Percentiles rank a stretch among this genome's conserved stretches.
Evolutionary conservation across 805 yeast species (phyloP).

Genomic region (Yarrowia bubula): DNA sequence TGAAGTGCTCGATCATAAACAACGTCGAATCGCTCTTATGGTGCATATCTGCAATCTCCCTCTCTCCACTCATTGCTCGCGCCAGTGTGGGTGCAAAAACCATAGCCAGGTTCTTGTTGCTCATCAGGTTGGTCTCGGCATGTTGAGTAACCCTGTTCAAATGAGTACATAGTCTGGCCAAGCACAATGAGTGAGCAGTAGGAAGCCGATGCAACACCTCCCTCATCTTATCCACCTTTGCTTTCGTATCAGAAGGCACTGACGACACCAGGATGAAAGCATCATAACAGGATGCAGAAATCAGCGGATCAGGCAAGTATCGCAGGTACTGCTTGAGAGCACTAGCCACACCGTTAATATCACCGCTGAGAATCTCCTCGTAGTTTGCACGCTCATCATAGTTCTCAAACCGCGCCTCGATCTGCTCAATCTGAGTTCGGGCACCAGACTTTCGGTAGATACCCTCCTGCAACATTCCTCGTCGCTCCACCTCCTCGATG

Average conservation of each 20-base stretch:
- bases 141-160: conserved; percentile 56
- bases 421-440: conserved; percentile 57
- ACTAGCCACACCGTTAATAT: conserved; percentile 82
- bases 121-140: conserved; percentile 72
- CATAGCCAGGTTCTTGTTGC: conserved; percentile 73
- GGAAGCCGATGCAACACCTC: conserved; percentile 58
- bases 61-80: conserved; percentile 71
- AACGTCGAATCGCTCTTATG: conserved; percentile 76
- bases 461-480: conserved; percentile 81
- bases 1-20: conserved; percentile 47
- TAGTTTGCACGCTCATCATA: conserved; percentile 41
- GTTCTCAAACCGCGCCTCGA: conserved; percentile 43
- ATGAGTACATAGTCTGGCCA: conserved; percentile 62
- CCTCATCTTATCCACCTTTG: conserved; percentile 46
- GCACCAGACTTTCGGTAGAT: conserved; percentile 89
- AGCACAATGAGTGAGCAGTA: conserved; percentile 57
- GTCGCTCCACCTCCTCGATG: conserved; percentile 68
- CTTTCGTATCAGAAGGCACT: conserved; percentile 33
- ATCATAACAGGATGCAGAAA: conserved; percentile 68
- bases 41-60: conserved; percentile 83
- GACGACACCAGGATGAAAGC: conserved; percentile 54
- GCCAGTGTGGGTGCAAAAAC: conserved; percentile 94
- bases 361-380: conserved; percentile 49
- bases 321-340: conserved; percentile 85
- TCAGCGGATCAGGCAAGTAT: conserved; percentile 78